phyloP scores from a whole-genome alignment of 1,284 basidiomycete species.

The Apiotrichum sp. region DNA sequence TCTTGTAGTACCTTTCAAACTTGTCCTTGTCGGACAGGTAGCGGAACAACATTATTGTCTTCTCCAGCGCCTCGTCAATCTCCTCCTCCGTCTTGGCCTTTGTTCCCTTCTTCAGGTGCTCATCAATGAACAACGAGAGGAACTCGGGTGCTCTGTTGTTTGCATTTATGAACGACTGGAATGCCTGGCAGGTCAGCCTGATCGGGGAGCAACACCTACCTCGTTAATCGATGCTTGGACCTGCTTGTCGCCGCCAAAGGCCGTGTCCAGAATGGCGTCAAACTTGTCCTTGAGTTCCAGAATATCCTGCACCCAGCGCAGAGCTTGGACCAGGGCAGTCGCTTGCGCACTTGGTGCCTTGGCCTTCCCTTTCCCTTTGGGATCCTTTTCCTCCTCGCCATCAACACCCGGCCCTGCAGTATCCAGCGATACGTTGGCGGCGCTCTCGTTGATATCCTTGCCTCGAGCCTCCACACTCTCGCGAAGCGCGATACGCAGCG shows the following conservation, averaged over 20 bases:
- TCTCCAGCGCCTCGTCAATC: conserved; percentile 81
- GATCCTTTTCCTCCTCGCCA: conserved; percentile 36
- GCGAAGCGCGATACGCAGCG: conserved; percentile 65
- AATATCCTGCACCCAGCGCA: conserved; percentile 93
- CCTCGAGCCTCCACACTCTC: conserved; percentile 72
- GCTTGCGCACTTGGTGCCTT: conserved; percentile 40
- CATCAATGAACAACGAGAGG: conserved; percentile 95
- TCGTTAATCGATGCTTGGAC: conserved; percentile 82
- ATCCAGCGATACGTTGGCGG: conserved; percentile 29
- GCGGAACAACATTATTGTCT: conserved; percentile 92
- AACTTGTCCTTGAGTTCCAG: conserved; percentile 88
- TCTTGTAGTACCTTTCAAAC: conserved; percentile 97
- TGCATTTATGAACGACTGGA: conserved; percentile 84
- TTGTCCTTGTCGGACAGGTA: conserved; percentile 94
- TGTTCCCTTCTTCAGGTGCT: conserved; percentile 90
- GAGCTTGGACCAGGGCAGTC: conserved; percentile 52
- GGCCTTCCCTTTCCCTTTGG: conserved; percentile 59
- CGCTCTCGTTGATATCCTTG: conserved; percentile 66
- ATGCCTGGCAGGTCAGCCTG: conserved; percentile 59
- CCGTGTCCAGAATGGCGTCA: conserved; percentile 64
- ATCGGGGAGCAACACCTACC: conserved; percentile 49
- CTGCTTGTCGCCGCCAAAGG: conserved; percentile 69
- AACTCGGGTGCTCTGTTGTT: conserved; percentile 88
- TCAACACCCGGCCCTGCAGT: conserved; percentile 27
- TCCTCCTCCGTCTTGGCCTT: conserved; percentile 97